Evolutionary conservation across 2,329 filamentous ascomycete species (phyloP).

Genomic region (Ophiostoma sp.): DNA sequence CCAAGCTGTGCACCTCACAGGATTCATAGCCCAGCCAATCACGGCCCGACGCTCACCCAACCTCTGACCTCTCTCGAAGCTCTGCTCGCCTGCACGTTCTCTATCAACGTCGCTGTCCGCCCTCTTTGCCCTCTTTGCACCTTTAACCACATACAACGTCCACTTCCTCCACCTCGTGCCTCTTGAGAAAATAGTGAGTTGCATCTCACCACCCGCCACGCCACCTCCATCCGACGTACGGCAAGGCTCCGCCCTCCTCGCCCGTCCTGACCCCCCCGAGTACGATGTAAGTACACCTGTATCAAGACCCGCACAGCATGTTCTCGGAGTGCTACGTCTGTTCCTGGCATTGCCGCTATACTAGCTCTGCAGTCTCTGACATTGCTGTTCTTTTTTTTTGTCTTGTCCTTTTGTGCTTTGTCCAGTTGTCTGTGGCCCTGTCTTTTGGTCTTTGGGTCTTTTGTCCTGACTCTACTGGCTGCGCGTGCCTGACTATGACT

Average conservation of each 20-base stretch:
- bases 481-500: background rate
- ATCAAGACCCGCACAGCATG: background rate
- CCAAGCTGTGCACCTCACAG: background rate
- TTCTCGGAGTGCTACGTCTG: background rate
- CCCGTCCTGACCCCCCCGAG: background rate
- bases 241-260: conserved; percentile 6
- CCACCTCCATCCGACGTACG: conserved; percentile 2
- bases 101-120: background rate
- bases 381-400: background rate
- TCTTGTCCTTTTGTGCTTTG: background rate
- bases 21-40: conserved; percentile 9
- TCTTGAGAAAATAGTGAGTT: background rate
- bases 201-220: conserved; percentile 14
- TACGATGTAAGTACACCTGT: background rate
- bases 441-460: background rate
- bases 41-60: background rate
- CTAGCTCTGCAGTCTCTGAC: background rate
- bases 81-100: background rate
- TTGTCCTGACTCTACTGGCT: background rate
- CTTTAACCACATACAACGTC: background rate
- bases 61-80: background rate
- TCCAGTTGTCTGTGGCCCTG: background rate
- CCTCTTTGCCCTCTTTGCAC: background rate
- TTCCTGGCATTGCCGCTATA: background rate
- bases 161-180: background rate